phyloP scores from a whole-genome alignment of 306 rosid species.

The Trifolium repens region DNA sequence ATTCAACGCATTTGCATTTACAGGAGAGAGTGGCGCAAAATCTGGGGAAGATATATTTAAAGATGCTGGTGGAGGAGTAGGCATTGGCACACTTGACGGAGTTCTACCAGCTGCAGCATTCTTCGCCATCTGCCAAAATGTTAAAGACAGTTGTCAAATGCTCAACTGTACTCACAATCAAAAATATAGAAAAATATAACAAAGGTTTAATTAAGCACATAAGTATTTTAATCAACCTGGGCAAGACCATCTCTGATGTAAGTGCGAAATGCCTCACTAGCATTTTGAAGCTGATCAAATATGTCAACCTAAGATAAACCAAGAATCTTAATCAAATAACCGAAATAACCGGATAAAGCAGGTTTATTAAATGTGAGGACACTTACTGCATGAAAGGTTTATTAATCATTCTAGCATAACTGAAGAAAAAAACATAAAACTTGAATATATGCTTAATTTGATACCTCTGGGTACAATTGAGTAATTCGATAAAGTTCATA shows the following conservation, averaged over 20 bases:
- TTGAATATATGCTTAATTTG: slow-evolving; percentile 23
- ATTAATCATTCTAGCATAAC: slow-evolving; percentile 7
- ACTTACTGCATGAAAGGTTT: neutral
- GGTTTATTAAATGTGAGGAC: neutral
- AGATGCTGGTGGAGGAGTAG: slow-evolving; percentile 96
- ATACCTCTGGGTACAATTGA: slow-evolving; percentile 94
- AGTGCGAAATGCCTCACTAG: slow-evolving; percentile 98
- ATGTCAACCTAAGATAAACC: slow-evolving; percentile 79
- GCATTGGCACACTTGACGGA: slow-evolving; percentile 87
- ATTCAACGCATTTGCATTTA: slow-evolving; percentile 73
- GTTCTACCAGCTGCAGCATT: slow-evolving; percentile 99
- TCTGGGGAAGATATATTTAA: slow-evolving; percentile 83
- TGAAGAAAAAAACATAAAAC: slow-evolving; percentile 11
- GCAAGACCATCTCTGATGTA: slow-evolving; percentile 96
- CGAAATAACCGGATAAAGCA: neutral
- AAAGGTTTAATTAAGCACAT: slow-evolving; percentile 20
- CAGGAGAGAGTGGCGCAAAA: slow-evolving; percentile 83
- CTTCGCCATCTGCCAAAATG: slow-evolving; percentile 85
- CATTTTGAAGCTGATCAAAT: slow-evolving; percentile 96
- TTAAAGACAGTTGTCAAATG: slow-evolving; percentile 18
- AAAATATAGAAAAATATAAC: neutral
- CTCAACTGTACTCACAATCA: slow-evolving; percentile 10
- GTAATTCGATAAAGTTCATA: slow-evolving; percentile 91
- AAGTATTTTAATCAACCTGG: slow-evolving; percentile 64
- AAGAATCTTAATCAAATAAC: slow-evolving; percentile 37